Base-by-base conservation (phyloP, 2,329 filamentous ascomycete species). In the Fusarium transvaalense region DNA sequence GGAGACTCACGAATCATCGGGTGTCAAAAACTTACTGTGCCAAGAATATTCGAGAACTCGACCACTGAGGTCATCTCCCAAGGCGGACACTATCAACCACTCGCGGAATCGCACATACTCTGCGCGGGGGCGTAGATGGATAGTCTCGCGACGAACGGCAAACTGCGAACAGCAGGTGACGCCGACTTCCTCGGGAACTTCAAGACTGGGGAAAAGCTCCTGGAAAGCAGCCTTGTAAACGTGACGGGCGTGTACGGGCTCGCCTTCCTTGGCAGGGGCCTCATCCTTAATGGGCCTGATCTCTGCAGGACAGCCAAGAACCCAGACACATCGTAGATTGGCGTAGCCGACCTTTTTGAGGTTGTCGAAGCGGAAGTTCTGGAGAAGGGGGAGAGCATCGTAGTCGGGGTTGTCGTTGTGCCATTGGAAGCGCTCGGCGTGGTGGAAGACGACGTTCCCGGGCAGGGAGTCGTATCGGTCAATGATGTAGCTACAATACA, bases 91-190 rank as follows among this genome's bases (percentile, higher is more conserved):
- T n/a, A 89, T 72, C 39, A 91, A 67, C 89, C 89, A 91, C 45
- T 88, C 78, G 6, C 88, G 81, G 73, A 85, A 86, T 38, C 81
- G 82, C 17, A 85, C 72, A 67, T 91, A 91, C 61, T 87, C 86
- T 12, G 80, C 79, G 43, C 76, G 76, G 5, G 86, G 81, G 34
- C 86, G 79, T 45, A 77, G 75, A 10, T 73, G 80, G 31, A 91
- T 81, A 45, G 83, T 82, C 9, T 85, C 82, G 10, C 82, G 79
- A 5, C 86, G 86, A 9, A 90, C 84, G 1, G 85, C 89, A 64
- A 91, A 91, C 75, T 91, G 89, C 19, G 88, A 87, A 76, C 88
- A 91, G 74, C 88, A 91, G n/a, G 86, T 82, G 6, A 85, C 83
- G 3, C 83, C 86, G 10, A 90, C 81, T 13, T 82, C 72, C 1